Evolutionary conservation across 768 basidiomycete species (phyloP).

Genomic region (Mycena floridula): DNA sequence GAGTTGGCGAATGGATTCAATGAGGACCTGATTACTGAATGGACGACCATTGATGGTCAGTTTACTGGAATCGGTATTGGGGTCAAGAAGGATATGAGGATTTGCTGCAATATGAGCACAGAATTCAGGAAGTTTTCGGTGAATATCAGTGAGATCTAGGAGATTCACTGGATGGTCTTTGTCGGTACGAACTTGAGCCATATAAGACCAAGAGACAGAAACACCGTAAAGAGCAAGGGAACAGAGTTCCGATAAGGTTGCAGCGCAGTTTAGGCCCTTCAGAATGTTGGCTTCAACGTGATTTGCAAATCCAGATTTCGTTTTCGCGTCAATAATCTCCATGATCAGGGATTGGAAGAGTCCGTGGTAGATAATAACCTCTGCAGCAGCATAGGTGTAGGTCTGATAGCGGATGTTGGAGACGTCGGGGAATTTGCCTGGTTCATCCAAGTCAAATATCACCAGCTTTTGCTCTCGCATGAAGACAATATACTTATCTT

Average conservation of each 20-base stretch:
- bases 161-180: neutral
- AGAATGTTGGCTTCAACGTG: neutral
- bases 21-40: neutral
- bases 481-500: conserved; percentile 6
- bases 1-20: neutral
- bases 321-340: neutral
- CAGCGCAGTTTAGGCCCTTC: neutral
- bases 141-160: neutral
- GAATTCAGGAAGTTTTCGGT: neutral
- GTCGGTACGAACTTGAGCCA: neutral
- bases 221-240: neutral
- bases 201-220: neutral
- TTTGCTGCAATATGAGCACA: neutral
- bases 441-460: neutral
- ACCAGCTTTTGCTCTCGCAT: conserved; percentile 2
- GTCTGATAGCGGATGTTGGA: conserved; percentile 14
- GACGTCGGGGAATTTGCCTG: conserved; percentile 10
- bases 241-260: neutral
- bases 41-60: neutral
- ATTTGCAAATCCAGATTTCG: neutral
- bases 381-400: neutral
- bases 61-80: neutral
- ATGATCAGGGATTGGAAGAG: neutral
- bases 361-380: neutral
- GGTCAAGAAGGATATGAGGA: neutral